These are phyloP conservation scores for Scytalidium lignicola DNA, from an alignment of 2,329 filamentous ascomycete genomes.

Conservation along the genomic window DNA sequence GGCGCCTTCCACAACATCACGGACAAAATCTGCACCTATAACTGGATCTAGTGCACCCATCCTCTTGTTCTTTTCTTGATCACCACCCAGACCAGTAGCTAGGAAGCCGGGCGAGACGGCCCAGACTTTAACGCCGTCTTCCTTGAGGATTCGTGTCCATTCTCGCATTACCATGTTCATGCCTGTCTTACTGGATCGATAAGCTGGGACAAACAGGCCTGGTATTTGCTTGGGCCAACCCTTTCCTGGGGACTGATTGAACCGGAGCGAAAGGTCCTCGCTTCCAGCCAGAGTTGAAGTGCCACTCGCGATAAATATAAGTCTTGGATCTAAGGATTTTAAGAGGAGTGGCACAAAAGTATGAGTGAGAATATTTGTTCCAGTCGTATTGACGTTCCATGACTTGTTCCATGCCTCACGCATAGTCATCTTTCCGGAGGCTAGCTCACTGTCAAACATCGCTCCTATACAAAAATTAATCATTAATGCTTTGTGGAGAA, in stretches of 20 bases:
- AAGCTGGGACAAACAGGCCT: constrained; percentile 23
- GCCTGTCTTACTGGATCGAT: constrained; percentile 37
- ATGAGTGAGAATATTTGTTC: constrained; percentile 32
- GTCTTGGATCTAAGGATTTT: constrained; percentile 35
- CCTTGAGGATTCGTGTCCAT: constrained; percentile 35
- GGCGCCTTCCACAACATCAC: constrained; percentile 34
- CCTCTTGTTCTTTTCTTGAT: constrained; percentile 15
- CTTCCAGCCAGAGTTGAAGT: constrained; percentile 31
- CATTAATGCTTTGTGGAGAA: not conserved
- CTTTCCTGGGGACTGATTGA: constrained; percentile 18
- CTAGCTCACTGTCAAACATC: constrained; percentile 27
- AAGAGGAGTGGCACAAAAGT: constrained; percentile 37
- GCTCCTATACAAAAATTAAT: constrained; percentile 10
- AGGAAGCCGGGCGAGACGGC: constrained; percentile 43
- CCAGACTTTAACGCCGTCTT: constrained; percentile 47
- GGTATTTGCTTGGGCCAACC: constrained; percentile 37
- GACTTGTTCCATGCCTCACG: constrained; percentile 36
- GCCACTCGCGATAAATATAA: constrained; percentile 44
- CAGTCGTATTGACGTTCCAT: constrained; percentile 39
- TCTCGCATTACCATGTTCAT: constrained; percentile 46
- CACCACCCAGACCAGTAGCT: constrained; percentile 39
- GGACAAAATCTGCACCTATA: constrained; percentile 34
- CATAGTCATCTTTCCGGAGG: constrained; percentile 21
- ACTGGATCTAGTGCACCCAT: constrained; percentile 29
- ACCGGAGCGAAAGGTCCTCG: constrained; percentile 4